phyloP scores from a whole-genome alignment of 148 eudicot genomes.

The Cornus controversa region DNA sequence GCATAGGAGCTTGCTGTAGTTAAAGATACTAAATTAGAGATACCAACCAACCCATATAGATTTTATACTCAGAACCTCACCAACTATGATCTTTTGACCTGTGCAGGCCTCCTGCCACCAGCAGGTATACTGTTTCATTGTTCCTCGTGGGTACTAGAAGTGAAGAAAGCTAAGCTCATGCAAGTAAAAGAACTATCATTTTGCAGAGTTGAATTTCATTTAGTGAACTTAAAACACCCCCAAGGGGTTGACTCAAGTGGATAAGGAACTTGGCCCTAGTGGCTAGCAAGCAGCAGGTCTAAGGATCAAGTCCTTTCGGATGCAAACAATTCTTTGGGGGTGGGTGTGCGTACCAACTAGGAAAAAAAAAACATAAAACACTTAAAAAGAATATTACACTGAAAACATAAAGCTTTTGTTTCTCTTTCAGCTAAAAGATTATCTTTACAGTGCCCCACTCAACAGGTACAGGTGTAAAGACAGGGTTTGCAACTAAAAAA shows the following conservation, averaged over 20 bases:
- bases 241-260: too few species aligned
- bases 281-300: too few species aligned
- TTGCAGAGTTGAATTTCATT: not conserved
- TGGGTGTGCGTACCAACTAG: too few species aligned
- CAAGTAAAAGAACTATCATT: not conserved
- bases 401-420: not conserved
- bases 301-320: too few species aligned
- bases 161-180: not conserved
- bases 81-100: not conserved
- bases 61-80: not conserved
- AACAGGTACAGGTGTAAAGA: not conserved
- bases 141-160: not conserved
- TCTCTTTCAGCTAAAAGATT: not conserved
- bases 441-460: not conserved
- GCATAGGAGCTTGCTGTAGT: not conserved
- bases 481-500: not conserved
- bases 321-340: too few species aligned
- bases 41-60: too few species aligned
- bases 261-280: too few species aligned
- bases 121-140: not conserved
- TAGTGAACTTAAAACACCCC: too few species aligned
- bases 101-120: not conserved
- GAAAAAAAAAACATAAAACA: too few species aligned
- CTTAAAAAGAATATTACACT: too few species aligned
- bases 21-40: not conserved